A percentile compares a stretch with the other conserved stretches of the same genome.
Conservation (phyloP, 2,329 filamentous ascomycete genomes). For the Exserohilum turcica region DNA sequence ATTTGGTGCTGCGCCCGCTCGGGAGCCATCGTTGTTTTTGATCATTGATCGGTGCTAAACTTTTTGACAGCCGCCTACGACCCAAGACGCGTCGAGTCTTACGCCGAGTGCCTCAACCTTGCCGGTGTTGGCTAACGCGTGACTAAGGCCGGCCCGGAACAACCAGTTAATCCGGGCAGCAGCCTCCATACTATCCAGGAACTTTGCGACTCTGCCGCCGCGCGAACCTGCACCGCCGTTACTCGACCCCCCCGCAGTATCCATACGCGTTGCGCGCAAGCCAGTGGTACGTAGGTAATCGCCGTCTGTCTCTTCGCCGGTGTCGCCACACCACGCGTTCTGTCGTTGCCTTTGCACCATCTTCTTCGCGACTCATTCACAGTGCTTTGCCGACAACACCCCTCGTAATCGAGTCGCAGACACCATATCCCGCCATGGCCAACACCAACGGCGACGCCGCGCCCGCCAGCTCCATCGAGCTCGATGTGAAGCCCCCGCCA, state of each 20-base stretch:
- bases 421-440: slow-evolving; percentile 31
- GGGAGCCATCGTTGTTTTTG: not conserved
- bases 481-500: slow-evolving; percentile 68
- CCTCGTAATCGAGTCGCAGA: slow-evolving; percentile 15
- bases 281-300: not conserved
- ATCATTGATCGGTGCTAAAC: not conserved
- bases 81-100: slow-evolving; percentile 7
- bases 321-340: not conserved
- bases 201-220: slow-evolving; percentile 16
- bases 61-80: slow-evolving; percentile 2
- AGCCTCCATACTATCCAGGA: slow-evolving; percentile 9
- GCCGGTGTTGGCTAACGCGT: slow-evolving; percentile 5
- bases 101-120: slow-evolving; percentile 18
- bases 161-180: slow-evolving; percentile 7
- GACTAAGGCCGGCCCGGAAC: slow-evolving; percentile 8
- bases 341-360: not conserved
- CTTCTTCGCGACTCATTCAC: slow-evolving; percentile 8
- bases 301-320: slow-evolving; percentile 7
- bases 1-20: not conserved
- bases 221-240: slow-evolving; percentile 7
- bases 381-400: slow-evolving; percentile 11
- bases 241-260: slow-evolving; percentile 1
- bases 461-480: slow-evolving; percentile 18
- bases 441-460: slow-evolving; percentile 33
- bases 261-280: slow-evolving; percentile 12